phyloP scores from a whole-genome alignment of 2,329 filamentous ascomycete species.

The Chrysoporthe cubensis region DNA sequence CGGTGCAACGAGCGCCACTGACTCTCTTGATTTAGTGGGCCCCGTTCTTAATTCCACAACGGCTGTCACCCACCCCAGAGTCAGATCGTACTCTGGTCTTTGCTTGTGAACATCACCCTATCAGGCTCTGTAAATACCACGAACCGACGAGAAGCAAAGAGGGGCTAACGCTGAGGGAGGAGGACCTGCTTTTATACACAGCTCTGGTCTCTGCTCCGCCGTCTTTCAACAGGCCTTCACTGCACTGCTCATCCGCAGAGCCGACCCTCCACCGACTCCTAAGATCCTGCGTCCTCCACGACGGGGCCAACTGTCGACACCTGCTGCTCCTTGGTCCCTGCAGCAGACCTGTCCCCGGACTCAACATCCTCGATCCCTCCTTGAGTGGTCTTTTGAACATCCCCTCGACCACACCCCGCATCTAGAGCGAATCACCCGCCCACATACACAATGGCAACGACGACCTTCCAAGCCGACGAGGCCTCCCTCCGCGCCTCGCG shows the following conservation, averaged over 20 bases:
- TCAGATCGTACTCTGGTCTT: constrained; percentile 6
- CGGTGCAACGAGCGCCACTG: background rate
- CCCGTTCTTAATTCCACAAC: background rate
- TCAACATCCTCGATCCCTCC: background rate
- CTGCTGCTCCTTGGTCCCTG: background rate
- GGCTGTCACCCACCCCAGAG: constrained; percentile 1
- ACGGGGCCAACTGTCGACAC: background rate
- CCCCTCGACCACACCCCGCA: background rate
- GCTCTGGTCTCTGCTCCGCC: background rate
- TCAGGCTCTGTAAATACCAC: background rate
- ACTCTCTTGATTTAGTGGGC: background rate
- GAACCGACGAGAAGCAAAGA: background rate
- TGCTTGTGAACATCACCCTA: constrained; percentile 16
- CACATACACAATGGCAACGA: constrained; percentile 34
- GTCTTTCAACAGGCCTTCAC: background rate
- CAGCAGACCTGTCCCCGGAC: background rate
- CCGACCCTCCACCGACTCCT: background rate
- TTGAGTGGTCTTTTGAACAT: background rate
- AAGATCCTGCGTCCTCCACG: background rate
- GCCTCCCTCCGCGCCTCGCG: constrained; percentile 49
- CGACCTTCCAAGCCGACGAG: constrained; percentile 37
- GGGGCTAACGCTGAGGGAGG: background rate
- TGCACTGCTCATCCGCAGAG: background rate
- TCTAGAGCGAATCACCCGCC: background rate
- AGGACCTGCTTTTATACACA: background rate